A percentile compares a stretch with the other conserved stretches of the same genome.
These are phyloP conservation scores for Favolaschia claudopus DNA, from an alignment of 768 basidiomycete species.

Conservation along the genomic window DNA sequence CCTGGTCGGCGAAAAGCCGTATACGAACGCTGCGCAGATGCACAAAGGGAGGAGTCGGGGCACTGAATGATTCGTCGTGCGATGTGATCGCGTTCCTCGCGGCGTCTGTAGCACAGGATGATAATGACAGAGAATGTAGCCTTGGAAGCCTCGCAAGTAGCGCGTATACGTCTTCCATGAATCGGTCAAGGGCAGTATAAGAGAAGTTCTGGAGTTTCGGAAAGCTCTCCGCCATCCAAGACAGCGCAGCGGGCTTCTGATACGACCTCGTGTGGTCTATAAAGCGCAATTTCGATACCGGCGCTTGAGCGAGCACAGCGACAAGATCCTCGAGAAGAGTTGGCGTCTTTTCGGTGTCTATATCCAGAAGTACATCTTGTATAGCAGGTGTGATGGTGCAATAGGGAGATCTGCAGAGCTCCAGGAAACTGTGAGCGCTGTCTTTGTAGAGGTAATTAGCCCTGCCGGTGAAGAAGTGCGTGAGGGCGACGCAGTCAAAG, in stretches of 20 bases:
- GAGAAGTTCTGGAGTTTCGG: constrained; percentile 15
- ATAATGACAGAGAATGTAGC: constrained; percentile 1
- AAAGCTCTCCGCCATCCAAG: constrained; percentile 17
- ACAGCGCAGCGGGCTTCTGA: background rate
- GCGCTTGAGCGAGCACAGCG: constrained; percentile 1
- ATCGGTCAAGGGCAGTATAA: constrained; percentile 13
- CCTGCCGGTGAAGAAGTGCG: background rate
- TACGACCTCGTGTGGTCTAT: constrained; percentile 12
- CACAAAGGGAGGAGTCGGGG: background rate
- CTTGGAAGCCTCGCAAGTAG: background rate
- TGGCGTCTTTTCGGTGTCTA: background rate
- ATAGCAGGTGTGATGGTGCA: constrained; percentile 11
- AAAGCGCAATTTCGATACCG: constrained; percentile 5
- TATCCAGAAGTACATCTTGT: constrained; percentile 6
- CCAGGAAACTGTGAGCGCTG: constrained; percentile 9
- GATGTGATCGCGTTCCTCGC: background rate
- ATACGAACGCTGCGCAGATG: constrained; percentile 9
- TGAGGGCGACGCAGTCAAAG: constrained; percentile 29
- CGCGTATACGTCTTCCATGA: constrained; percentile 5
- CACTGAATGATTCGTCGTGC: background rate
- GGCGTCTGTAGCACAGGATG: background rate
- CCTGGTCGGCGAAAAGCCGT: background rate
- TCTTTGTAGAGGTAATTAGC: background rate
- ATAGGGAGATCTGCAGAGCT: constrained; percentile 3
- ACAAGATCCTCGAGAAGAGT: background rate